Evolutionary conservation across 768 basidiomycete genomes (phyloP).

Genomic region (Russula lepida): DNA sequence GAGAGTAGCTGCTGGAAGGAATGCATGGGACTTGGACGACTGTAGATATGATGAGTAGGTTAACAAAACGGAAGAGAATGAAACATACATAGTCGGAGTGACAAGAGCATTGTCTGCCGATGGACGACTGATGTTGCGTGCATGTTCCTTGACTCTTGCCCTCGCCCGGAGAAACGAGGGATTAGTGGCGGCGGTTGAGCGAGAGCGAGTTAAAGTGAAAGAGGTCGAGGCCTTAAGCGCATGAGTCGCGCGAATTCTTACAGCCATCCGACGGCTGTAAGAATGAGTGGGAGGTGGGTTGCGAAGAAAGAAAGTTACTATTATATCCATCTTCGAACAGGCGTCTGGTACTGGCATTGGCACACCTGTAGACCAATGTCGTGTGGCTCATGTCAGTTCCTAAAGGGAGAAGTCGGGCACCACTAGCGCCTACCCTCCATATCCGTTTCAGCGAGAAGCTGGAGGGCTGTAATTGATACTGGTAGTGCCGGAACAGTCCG

Average conservation of each 20-base stretch:
- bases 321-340: no score
- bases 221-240: slow-evolving; percentile 30
- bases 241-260: slow-evolving; percentile 36
- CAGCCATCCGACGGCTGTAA: slow-evolving; percentile 31
- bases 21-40: slow-evolving; percentile 57
- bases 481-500: no score
- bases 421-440: no score
- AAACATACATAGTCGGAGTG: slow-evolving; percentile 51
- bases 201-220: slow-evolving; percentile 37
- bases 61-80: not conserved
- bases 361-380: no score
- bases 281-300: slow-evolving; percentile 27
- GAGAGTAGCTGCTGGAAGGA: slow-evolving; percentile 43
- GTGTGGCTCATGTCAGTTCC: no score
- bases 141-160: slow-evolving; percentile 70
- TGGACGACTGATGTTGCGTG: slow-evolving; percentile 64
- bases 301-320: not conserved
- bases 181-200: slow-evolving; percentile 41
- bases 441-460: no score
- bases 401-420: no score
- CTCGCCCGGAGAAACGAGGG: slow-evolving; percentile 69
- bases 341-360: no score
- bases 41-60: slow-evolving; percentile 24
- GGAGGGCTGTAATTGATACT: no score
- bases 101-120: slow-evolving; percentile 52